These are phyloP conservation scores for Rhizopus stolonifer DNA, from an alignment of 371 early-diverging fungal genomes.

Conservation along the genomic window DNA sequence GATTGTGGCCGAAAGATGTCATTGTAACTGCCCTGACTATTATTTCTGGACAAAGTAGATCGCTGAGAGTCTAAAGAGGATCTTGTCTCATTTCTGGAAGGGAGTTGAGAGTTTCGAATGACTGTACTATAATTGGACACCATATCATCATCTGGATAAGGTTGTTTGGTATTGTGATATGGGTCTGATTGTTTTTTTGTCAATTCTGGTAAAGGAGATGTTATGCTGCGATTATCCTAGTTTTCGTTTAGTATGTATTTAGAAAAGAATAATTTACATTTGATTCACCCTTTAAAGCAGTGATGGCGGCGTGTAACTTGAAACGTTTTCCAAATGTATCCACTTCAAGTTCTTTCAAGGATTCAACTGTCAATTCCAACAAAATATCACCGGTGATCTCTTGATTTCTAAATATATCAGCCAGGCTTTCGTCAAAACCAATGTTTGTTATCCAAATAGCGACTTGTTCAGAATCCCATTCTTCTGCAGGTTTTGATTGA, in stretches of 20 bases:
- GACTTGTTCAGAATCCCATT: constrained; percentile 50
- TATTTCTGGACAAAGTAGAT: not conserved
- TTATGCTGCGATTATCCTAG: not conserved
- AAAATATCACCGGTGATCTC: constrained; percentile 74
- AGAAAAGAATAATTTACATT: constrained; percentile 1
- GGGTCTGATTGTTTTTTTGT: not conserved
- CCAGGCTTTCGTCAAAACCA: constrained; percentile 57
- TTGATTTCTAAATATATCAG: constrained; percentile 60
- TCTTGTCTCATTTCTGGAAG: not conserved
- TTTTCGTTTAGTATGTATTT: not conserved
- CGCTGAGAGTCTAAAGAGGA: not conserved
- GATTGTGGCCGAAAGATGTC: not conserved
- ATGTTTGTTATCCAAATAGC: constrained; percentile 41
- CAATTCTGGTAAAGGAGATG: not conserved
- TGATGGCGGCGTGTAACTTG: constrained; percentile 68
- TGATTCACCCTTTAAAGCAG: constrained; percentile 38
- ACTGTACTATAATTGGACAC: constrained; percentile 36
- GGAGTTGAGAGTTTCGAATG: constrained; percentile 19
- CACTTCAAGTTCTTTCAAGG: constrained; percentile 72
- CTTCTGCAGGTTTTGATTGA: constrained; percentile 31
- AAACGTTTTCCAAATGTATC: constrained; percentile 70
- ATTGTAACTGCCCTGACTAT: not conserved
- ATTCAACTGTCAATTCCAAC: constrained; percentile 61
- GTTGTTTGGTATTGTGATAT: constrained; percentile 7
- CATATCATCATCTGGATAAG: constrained; percentile 28